Percentiles rank a stretch among this genome's conserved stretches.
These are phyloP conservation scores for Stereocaulon alpinum DNA, from an alignment of 495 filamentous ascomycete species.

Conservation along the genomic window DNA sequence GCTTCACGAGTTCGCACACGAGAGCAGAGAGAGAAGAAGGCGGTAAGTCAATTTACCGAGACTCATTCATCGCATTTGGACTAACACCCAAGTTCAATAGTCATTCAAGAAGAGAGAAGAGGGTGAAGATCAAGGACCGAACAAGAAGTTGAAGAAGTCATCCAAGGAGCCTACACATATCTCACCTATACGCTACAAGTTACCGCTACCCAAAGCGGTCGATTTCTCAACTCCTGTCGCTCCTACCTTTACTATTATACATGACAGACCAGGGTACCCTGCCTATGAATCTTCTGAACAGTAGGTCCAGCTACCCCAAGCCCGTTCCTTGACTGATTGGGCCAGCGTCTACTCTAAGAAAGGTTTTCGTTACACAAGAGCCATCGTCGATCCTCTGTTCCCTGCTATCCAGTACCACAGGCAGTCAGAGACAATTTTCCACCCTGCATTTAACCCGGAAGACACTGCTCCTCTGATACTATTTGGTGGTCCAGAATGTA, in stretches of 20 bases:
- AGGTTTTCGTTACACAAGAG: constrained; percentile 81
- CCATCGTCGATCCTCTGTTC: constrained; percentile 78
- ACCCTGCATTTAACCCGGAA: constrained; percentile 76
- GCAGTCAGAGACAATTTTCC: constrained; percentile 77
- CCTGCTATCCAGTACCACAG: constrained; percentile 82
- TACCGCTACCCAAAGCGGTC: constrained; percentile 45
- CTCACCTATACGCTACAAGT: constrained; percentile 45
- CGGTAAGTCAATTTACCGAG: constrained; percentile 19
- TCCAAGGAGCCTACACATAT: constrained; percentile 21
- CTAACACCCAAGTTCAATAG: not conserved
- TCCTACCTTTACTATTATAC: constrained; percentile 39
- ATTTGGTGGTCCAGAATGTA: constrained; percentile 48
- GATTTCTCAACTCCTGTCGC: constrained; percentile 49
- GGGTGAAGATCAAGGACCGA: constrained; percentile 34
- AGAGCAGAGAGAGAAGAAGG: constrained; percentile 48
- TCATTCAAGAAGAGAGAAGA: constrained; percentile 69
- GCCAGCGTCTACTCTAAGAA: constrained; percentile 72
- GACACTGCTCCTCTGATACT: constrained; percentile 74
- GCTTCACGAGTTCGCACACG: constrained; percentile 33
- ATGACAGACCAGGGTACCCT: constrained; percentile 27
- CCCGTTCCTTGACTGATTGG: not conserved
- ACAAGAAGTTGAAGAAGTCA: constrained; percentile 40
- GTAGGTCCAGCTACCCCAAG: constrained; percentile 31
- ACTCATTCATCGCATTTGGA: too few relatives aligned
- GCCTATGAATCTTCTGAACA: constrained; percentile 51